These are phyloP conservation scores for Phellinidium pouzarii DNA, from an alignment of 1,284 basidiomycete genomes.

Conservation along the genomic window DNA sequence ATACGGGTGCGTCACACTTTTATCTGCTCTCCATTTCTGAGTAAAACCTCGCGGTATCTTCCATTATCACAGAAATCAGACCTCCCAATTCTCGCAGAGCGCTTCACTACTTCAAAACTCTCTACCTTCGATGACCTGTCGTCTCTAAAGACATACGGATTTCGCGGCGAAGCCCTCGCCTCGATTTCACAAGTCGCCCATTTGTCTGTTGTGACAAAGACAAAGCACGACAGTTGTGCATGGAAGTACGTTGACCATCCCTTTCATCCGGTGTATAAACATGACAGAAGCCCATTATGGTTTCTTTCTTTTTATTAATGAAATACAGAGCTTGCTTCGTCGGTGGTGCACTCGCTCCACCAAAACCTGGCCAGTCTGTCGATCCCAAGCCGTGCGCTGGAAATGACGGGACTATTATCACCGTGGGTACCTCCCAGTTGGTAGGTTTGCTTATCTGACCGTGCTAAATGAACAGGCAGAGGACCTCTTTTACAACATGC, in stretches of 20 bases:
- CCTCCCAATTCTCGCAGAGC: conserved; percentile 85
- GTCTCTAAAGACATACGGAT: conserved; percentile 89
- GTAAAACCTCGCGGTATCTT: neutral
- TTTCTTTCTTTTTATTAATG: conserved; percentile 1
- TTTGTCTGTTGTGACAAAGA: conserved; percentile 87
- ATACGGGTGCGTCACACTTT: conserved; percentile 58
- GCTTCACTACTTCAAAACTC: conserved; percentile 96
- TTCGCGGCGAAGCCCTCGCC: conserved; percentile 94
- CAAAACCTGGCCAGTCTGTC: conserved; percentile 58
- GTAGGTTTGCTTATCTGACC: neutral
- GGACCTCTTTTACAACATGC: conserved; percentile 94
- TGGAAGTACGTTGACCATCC: conserved; percentile 67
- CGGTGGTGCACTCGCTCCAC: conserved; percentile 65
- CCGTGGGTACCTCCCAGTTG: conserved; percentile 39
- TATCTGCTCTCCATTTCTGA: neutral
- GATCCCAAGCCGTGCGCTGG: conserved; percentile 90
- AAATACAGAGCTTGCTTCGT: conserved; percentile 65
- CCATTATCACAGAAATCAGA: conserved; percentile 51
- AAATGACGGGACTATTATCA: conserved; percentile 90
- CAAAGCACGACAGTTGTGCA: conserved; percentile 70
- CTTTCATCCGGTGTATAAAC: too few relatives aligned
- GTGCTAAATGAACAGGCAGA: conserved; percentile 61
- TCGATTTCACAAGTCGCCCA: conserved; percentile 95
- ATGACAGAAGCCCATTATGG: neutral
- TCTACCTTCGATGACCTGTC: conserved; percentile 83